Evolutionary conservation across 169 alveolate genomes (phyloP), one percentile per base, ranked within the genome.

Genomic region (Plasmodium gaboni): DNA sequence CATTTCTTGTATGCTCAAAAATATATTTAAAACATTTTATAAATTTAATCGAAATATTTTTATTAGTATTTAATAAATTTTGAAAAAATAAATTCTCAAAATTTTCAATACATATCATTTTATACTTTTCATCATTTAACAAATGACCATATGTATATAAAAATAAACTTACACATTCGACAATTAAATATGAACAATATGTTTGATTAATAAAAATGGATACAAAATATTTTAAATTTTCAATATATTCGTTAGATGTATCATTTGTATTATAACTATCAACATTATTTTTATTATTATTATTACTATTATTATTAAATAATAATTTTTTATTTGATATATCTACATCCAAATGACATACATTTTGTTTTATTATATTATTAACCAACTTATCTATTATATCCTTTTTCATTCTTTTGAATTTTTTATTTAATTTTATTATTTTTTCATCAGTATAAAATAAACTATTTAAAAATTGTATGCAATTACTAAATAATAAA

Each of bases 11-110:
- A 32, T 44, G 15, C 63, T 60, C 65, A 86, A 86, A 86, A 22
- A 86, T 44, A 73, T 70, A 86, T 64, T 86, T 86, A 86, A 86
- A 86, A 59, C 78, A 86, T 86, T 57, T 69, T 59, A 57, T 86
- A 44, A 86, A 60, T 71, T 86, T 86, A 61, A 86, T 46, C 12
- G 46, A 48, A 24, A 60, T 71, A 70, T 60, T 74, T 32, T 86
- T 71, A 73, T 71, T 86, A 3, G 74, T 13, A 59, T 71, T 86
- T 86, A 86, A 86, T 15, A 17, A 22, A 55, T 55, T 55, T 17
- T 22, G 17, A 55, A 55, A 55, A 38, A 38, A 38, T 32, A 68
- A 59, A 38, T 50, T 26, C 32, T 68, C 15, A 69, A 68, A 83
- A 44, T 32, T 28, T 15, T 86, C 32, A 13, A 46, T 19, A 70